Conservation (phyloP, 257 asterid genomes). For the Cruciata laevipes region DNA sequence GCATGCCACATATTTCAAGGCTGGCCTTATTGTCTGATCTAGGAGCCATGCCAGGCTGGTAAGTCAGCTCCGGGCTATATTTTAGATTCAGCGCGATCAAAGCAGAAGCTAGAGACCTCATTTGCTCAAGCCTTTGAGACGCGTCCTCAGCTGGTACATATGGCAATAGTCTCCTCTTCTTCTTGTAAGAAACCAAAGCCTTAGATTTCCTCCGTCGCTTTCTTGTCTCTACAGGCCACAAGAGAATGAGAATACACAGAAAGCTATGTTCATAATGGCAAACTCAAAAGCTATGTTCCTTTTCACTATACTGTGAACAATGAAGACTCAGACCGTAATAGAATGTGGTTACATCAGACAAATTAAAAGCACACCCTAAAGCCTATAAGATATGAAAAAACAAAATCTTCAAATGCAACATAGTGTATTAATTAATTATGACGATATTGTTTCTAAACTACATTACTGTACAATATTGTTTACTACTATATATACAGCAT, state of each 20-base stretch:
- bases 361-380: too few species aligned
- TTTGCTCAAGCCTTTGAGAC: slow-evolving; percentile 42
- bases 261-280: too few species aligned
- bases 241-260: background rate
- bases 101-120: slow-evolving; percentile 71
- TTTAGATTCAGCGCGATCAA: slow-evolving; percentile 54
- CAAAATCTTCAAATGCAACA: too few species aligned
- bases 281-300: too few species aligned
- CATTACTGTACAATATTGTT: too few species aligned
- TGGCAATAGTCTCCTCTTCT: slow-evolving; percentile 61
- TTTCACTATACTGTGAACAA: too few species aligned
- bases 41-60: slow-evolving; percentile 63
- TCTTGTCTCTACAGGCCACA: slow-evolving; percentile 35
- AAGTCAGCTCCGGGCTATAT: slow-evolving; percentile 65
- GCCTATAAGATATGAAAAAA: too few species aligned
- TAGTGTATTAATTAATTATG: too few species aligned
- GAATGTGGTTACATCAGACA: too few species aligned
- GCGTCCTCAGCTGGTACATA: slow-evolving; percentile 49
- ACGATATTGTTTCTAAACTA: too few species aligned
- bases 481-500: too few species aligned
- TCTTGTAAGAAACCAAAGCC: slow-evolving; percentile 53
- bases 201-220: slow-evolving; percentile 58
- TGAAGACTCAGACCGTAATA: too few species aligned
- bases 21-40: slow-evolving; percentile 57
- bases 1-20: slow-evolving; percentile 80